Base-by-base conservation (phyloP, 2,329 filamentous ascomycete genomes). In the Pseudopithomyces chartarum region DNA sequence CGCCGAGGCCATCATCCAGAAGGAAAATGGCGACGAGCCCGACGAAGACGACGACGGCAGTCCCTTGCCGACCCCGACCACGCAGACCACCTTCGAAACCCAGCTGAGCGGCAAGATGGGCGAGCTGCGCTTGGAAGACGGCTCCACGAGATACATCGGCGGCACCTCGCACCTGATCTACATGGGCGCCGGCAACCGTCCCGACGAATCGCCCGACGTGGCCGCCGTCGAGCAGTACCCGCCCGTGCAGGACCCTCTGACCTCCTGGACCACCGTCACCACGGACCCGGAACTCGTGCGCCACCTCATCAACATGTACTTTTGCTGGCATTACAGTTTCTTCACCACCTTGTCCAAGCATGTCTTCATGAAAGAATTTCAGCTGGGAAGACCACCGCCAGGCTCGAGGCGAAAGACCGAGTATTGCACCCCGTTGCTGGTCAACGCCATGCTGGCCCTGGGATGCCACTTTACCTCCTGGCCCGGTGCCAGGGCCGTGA, bases 221-320 rank as follows among this genome's bases (percentile, higher is more conserved):
- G 64, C 78, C 0, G 77, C 80, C 7, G 62, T 68, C 4, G 82
- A 84, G 36, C 76, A 80, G 34, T 81, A 82, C 54, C 72, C 76
- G 15, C 73, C 81, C 17, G 80, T 84, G 59, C 86, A 89, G 50
- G 85, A 94, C 59, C 88, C 92, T 3, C 82, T 95, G 52, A 87
- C 86, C 19, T 93, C 89, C 52, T 99, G 95, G 95, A 96, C 94
- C 0, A 85, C 83, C 15, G 92, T 97, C 44, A 97, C 92, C 1
- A 82, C 87, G 49, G 92, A 97, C 72, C 83, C 87, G 22, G 85
- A 90, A 52, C 82, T 97, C 44, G 87, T 97, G 65, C 85, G 88
- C 15, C 94, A 97, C 75, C 85, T 99, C 17, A 86, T 99, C 71
- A 94, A 93, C 69, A 93, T 98, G 91, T 99, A 99, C 78, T 98